Evolutionary conservation across 2,329 filamentous ascomycete species (phyloP), one percentile per base, ranked within the genome.

Genomic region (Aplosporella prunicola): DNA sequence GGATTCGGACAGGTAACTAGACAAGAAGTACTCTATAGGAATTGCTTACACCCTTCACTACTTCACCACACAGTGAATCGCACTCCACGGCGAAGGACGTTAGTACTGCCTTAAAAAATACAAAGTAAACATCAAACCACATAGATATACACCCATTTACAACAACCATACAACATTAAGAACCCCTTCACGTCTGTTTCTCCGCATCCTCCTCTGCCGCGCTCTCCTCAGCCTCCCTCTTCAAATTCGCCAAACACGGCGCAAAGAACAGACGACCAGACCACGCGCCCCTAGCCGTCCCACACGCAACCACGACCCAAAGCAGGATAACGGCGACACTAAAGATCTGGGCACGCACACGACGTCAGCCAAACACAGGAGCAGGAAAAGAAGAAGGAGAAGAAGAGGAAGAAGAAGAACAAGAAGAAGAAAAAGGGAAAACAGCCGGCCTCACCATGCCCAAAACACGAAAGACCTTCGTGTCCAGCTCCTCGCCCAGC

Each of bases 191-290:
- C 11, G 37, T 25, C 24, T 24, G 16, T 15, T 22, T 14, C 23
- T 32, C 36, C 13, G 5, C 18, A 14, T 30, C 29, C 31, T 22
- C 41, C 13, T 14, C 22, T n/a, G n/a, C n/a, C n/a, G n/a, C n/a
- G n/a, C n/a, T n/a, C 3, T 13, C 37, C 20, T 40, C 33, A 2
- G 23, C 32, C 5, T 37, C 41, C 29, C 33, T 41, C 33, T 37
- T 37, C 37, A 40, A n/a, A 7, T 36, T 37, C 14, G 28, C 37
- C 16, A 73, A 46, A 49, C 69, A 72, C 9, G 69, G 69, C 3
- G 70, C 68, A 42, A 63, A 57, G 45, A 73, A 68, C 26, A 74
- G 43, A 20, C 64, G 53, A 1, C 69, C 68, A 1, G 56, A 59
- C 26, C 59, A 47, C 1, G 62, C 63, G 3, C 64, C 64, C 40